phyloP scores from a whole-genome alignment of 129 eudicot genomes.

The Calendula officinalis region DNA sequence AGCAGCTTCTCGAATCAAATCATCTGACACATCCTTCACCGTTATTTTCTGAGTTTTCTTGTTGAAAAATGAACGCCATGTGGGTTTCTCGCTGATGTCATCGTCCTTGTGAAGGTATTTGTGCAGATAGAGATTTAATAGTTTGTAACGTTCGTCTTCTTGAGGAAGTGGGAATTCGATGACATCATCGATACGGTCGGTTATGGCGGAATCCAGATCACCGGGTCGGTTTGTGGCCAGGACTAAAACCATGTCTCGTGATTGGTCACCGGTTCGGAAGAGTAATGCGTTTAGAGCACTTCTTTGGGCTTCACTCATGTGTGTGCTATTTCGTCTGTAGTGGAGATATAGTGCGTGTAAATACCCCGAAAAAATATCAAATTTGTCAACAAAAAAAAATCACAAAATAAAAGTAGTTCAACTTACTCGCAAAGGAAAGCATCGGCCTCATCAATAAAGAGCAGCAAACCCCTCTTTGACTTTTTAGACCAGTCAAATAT shows the following conservation, averaged over 20 bases:
- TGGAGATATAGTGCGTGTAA: not conserved
- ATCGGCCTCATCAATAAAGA: conserved; percentile 97
- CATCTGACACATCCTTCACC: conserved; percentile 72
- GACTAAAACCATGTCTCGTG: conserved; percentile 93
- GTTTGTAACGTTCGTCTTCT: conserved; percentile 79
- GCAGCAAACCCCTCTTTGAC: conserved; percentile 86
- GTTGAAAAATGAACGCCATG: conserved; percentile 51
- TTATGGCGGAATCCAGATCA: conserved; percentile 91
- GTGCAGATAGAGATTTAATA: conserved; percentile 71
- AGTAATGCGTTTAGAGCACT: conserved; percentile 93
- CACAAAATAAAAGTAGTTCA: not conserved
- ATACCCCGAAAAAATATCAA: not conserved
- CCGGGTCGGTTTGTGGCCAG: conserved; percentile 96
- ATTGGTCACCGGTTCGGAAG: conserved; percentile 98
- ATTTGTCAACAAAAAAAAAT: not conserved
- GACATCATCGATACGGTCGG: conserved; percentile 96
- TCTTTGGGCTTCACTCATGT: conserved; percentile 99
- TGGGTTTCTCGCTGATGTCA: conserved; percentile 30
- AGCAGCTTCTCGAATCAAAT: conserved; percentile 79
- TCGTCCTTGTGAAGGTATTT: conserved; percentile 59
- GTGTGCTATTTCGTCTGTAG: conserved; percentile 88
- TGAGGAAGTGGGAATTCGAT: conserved; percentile 92
- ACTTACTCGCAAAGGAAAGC: conserved; percentile 99
- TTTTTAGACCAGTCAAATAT: conserved; percentile 98
- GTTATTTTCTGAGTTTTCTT: conserved; percentile 65